A percentile compares a stretch with the other conserved stretches of the same genome.
These are phyloP conservation scores for Stephanocyclus meneghinianus DNA, from an alignment of 352 stramenopile genomes.

Conservation along the genomic window DNA sequence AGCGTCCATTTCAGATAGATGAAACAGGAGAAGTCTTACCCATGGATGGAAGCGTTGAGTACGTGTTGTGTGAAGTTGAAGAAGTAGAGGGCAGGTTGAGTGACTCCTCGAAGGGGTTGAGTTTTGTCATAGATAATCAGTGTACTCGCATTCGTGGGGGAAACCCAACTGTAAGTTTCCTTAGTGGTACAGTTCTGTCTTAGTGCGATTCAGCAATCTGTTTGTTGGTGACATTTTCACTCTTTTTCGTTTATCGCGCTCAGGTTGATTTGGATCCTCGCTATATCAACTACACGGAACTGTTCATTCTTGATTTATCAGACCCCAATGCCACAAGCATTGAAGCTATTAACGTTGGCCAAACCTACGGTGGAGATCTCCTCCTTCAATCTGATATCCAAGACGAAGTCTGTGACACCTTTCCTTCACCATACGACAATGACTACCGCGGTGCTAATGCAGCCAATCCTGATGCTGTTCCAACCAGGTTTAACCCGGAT, in stretches of 20 bases:
- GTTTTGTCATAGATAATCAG: constrained; percentile 8
- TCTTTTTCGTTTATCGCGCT: background rate
- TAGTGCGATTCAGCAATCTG: background rate
- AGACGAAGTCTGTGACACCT: constrained; percentile 44
- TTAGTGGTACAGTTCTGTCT: background rate
- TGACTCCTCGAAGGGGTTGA: background rate
- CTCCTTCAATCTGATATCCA: constrained; percentile 48
- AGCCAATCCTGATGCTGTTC: constrained; percentile 35
- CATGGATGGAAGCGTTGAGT: constrained; percentile 34
- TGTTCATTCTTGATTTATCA: constrained; percentile 55
- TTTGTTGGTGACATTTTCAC: background rate
- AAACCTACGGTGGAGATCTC: constrained; percentile 53
- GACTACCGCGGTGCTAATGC: constrained; percentile 53
- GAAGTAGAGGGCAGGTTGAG: constrained; percentile 38
- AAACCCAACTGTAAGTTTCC: constrained; percentile 13
- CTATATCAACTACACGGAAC: constrained; percentile 40
- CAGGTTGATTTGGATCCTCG: constrained; percentile 41
- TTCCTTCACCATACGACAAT: constrained; percentile 60
- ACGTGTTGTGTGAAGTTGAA: constrained; percentile 44
- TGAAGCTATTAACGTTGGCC: constrained; percentile 51
- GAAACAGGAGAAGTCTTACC: constrained; percentile 41
- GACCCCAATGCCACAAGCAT: constrained; percentile 12
- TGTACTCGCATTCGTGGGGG: constrained; percentile 1
- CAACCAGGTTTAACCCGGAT: constrained; percentile 43
- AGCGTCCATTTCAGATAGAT: constrained; percentile 49